phyloP scores from a whole-genome alignment of 2,329 filamentous ascomycete genomes.

The Fusarium sp. region DNA sequence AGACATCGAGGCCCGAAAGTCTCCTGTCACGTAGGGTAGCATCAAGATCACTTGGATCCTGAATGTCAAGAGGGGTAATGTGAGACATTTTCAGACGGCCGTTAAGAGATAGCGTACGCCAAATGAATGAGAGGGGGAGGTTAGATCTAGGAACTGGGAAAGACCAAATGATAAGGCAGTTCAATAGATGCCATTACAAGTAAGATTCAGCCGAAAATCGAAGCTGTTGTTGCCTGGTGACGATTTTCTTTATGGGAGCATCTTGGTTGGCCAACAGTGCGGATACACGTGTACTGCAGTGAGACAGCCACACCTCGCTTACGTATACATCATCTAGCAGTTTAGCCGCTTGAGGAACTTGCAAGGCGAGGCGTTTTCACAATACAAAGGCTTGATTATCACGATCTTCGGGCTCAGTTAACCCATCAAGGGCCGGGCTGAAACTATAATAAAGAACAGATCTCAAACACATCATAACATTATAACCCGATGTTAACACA shows the following conservation, averaged over 20 bases:
- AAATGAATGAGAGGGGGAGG: not conserved
- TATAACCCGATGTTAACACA: no score
- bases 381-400: not conserved
- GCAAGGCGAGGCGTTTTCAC: not conserved
- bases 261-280: not conserved
- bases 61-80: not conserved
- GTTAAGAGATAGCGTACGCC: not conserved
- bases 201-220: not conserved
- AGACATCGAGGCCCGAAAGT: not conserved
- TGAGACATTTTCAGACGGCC: not conserved
- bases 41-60: not conserved
- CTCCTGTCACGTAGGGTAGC: not conserved
- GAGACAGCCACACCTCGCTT: no score
- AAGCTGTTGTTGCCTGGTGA: not conserved
- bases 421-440: no score
- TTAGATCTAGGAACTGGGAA: not conserved
- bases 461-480: no score
- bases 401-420: no score
- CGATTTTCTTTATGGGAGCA: not conserved
- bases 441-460: no score
- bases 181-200: no score
- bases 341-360: not conserved
- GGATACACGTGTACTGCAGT: not conserved
- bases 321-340: not conserved
- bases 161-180: not conserved